Evolutionary conservation across 495 filamentous ascomycete species (phyloP).

Genomic region (Xylaria bambusicola): DNA sequence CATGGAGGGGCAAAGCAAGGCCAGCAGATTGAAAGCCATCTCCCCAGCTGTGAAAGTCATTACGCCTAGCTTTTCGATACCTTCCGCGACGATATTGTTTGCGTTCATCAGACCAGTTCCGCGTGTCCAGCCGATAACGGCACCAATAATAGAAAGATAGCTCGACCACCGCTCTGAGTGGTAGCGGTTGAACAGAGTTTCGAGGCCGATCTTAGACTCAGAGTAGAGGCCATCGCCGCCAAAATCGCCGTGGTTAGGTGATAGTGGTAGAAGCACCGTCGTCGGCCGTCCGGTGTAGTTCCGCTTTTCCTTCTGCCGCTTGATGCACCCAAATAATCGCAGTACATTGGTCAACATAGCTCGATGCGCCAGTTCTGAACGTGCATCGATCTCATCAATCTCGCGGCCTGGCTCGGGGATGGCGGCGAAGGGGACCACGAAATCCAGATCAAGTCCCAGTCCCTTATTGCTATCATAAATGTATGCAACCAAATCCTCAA

Average conservation of each 20-base stretch:
- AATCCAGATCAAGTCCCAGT: conserved; percentile 85
- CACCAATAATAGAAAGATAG: conserved; percentile 86
- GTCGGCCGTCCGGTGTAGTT: conserved; percentile 81
- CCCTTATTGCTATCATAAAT: conserved; percentile 84
- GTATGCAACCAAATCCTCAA: conserved; percentile 79
- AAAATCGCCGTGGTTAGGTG: conserved; percentile 86
- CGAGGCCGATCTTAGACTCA: conserved; percentile 80
- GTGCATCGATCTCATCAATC: conserved; percentile 83
- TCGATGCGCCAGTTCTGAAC: conserved; percentile 84
- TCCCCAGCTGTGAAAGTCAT: conserved; percentile 87
- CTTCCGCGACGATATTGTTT: conserved; percentile 85
- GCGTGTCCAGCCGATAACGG: conserved; percentile 88
- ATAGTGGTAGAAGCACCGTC: conserved; percentile 79
- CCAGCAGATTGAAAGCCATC: conserved; percentile 88
- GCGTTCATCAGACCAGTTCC: conserved; percentile 85
- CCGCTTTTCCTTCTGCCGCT: conserved; percentile 70
- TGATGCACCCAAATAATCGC: conserved; percentile 74
- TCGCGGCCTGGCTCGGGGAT: conserved; percentile 86
- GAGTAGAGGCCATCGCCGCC: conserved; percentile 87
- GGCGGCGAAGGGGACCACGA: conserved; percentile 80
- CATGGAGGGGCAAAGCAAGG: conserved; percentile 80
- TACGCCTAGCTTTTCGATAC: conserved; percentile 80
- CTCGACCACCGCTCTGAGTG: conserved; percentile 85
- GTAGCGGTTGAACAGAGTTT: conserved; percentile 88
- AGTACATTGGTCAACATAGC: conserved; percentile 90